Percentiles rank a stretch among this genome's conserved stretches.
Evolutionary conservation across 345 rosid species (phyloP).

Genomic region (Dipteronia sinensis): DNA sequence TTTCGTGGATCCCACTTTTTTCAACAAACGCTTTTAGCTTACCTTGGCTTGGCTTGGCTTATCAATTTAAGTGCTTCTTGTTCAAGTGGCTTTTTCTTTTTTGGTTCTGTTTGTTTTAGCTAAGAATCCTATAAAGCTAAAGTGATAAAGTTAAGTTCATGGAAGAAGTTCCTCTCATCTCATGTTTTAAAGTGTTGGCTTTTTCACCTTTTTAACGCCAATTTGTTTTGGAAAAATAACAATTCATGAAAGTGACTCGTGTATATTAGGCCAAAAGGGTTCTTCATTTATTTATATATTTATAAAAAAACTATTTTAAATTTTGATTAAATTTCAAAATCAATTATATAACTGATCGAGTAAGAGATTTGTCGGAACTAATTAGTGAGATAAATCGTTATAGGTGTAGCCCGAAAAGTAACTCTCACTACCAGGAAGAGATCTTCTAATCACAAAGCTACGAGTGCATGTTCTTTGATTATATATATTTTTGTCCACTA

Average conservation of each 20-base stretch:
- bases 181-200: not conserved
- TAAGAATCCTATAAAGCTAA: constrained; percentile 26
- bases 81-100: not conserved
- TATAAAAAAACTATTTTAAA: too few relatives aligned
- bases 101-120: not conserved
- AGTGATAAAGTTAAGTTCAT: not conserved
- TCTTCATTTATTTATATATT: too few relatives aligned
- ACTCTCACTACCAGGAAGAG: too few relatives aligned
- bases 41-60: not conserved
- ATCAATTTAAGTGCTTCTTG: not conserved
- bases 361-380: too few relatives aligned
- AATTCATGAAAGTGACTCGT: not conserved
- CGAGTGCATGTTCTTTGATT: too few relatives aligned
- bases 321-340: too few relatives aligned
- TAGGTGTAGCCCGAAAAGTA: too few relatives aligned
- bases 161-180: not conserved
- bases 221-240: not conserved
- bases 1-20: not conserved
- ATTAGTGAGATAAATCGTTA: too few relatives aligned
- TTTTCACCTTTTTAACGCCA: not conserved
- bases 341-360: too few relatives aligned
- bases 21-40: not conserved
- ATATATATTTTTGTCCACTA: not conserved
- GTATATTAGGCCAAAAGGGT: too few relatives aligned
- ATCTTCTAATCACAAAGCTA: too few relatives aligned